phyloP scores from a whole-genome alignment of 345 rosid species.

The Lepidium aucheri region DNA sequence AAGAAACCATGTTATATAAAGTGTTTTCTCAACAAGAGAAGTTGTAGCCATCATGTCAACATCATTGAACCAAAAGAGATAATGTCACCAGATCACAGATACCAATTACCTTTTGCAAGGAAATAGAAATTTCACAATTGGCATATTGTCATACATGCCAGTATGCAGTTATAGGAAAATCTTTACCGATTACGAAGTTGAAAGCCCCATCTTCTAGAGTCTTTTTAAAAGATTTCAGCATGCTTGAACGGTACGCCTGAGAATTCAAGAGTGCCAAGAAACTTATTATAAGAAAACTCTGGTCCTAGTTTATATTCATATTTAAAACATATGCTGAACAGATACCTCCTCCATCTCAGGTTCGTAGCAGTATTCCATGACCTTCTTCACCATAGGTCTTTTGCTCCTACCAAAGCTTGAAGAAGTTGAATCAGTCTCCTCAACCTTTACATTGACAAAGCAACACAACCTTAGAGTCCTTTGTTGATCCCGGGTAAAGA shows the following conservation, averaged over 20 bases:
- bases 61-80: conserved; percentile 26
- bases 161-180: conserved; percentile 10
- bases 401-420: conserved; percentile 52
- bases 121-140: conserved; percentile 20
- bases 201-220: conserved; percentile 88
- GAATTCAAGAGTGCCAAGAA: not conserved
- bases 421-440: conserved; percentile 59
- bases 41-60: conserved; percentile 21
- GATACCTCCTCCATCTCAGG: conserved; percentile 98
- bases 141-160: conserved; percentile 2
- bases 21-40: conserved; percentile 12
- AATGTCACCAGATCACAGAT: conserved; percentile 24
- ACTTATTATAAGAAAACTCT: not conserved
- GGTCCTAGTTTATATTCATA: not conserved
- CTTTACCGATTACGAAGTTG: conserved; percentile 83
- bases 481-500: not conserved
- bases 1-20: conserved; percentile 16
- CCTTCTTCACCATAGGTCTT: conserved; percentile 54
- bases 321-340: not conserved
- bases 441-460: conserved; percentile 43
- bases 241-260: conserved; percentile 85
- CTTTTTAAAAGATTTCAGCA: conserved; percentile 89
- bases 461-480: conserved; percentile 3
- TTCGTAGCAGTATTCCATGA: conserved; percentile 93
- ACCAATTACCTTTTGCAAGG: conserved; percentile 21